Conservation (phyloP, 257 asterid species). For the Gardenia jasminoides region DNA sequence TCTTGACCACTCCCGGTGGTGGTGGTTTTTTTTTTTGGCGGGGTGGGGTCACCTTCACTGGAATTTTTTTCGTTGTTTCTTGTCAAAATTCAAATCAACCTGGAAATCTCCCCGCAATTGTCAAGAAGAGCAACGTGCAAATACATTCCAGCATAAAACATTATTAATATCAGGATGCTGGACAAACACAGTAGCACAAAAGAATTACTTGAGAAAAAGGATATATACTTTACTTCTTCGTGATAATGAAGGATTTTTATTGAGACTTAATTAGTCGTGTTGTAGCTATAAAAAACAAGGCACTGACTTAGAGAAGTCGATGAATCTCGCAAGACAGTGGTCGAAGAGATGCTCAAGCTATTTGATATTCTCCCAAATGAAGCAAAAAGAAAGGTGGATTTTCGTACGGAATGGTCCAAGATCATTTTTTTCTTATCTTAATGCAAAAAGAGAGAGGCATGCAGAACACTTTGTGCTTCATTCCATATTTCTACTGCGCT, state of each 20-base stretch:
- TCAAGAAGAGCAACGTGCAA: not conserved
- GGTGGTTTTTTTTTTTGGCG: too few relatives aligned
- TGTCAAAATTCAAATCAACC: not conserved
- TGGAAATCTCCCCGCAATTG: not conserved
- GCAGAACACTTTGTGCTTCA: not conserved
- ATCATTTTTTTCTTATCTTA: not conserved
- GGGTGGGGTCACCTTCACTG: not conserved
- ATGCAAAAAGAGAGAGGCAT: not conserved
- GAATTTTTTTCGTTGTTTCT: not conserved
- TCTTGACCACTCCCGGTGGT: conserved; percentile 1
- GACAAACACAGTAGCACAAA: not conserved
- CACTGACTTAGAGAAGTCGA: not conserved
- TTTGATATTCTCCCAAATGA: not conserved
- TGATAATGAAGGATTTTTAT: not conserved
- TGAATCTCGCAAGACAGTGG: not conserved
- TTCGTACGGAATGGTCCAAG: not conserved
- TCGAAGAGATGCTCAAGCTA: not conserved
- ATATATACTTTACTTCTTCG: not conserved
- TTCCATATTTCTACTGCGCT: too few relatives aligned
- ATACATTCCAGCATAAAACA: not conserved
- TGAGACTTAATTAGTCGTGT: not conserved
- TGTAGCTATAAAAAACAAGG: not conserved
- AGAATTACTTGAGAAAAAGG: not conserved
- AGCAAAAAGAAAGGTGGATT: not conserved
- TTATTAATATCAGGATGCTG: not conserved